Evolutionary conservation across 306 rosid species (phyloP), one percentile per base, ranked within the genome.

Genomic region (Argentina anserina): DNA sequence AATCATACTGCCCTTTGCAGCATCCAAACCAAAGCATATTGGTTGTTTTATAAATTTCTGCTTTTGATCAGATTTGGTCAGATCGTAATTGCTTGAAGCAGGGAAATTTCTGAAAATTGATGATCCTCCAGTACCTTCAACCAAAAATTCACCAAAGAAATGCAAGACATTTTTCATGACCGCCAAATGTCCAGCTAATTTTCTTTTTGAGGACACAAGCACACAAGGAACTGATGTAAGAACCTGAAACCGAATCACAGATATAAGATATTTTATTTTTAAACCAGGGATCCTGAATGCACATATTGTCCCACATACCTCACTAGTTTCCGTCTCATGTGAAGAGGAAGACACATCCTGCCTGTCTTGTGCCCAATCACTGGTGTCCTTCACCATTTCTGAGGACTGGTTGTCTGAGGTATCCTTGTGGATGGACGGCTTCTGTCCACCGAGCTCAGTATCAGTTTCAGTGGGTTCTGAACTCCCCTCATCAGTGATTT

Each of bases 121-220:
- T 73, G 95, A 88, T 70, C 98, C 97, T 33, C 95, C 97, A 72
- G 92, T 91, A 74, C 98, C 97, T 81, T 94, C 97, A 69, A 94
- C 98, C 86, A 89, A 64, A 78, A 89, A 87, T 71, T 89, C 92
- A 61, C 96, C 94, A 76, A 83, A 94, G 73, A 94, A 94, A 87
- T 89, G 98, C 92, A 94, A 77, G 73, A 84, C 90, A 76, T 87
- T 86, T 80, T 94, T 94, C 97, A 82, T 91, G 81, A 94, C 91
- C 31, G 95, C 97, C 86, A 94, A 86, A 78, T 85, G 87, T 76
- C 97, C 98, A 34, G 91, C 97, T 80, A 91, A 81, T 88, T 94
- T 94, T 83, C 96, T 89, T 88, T 91, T 94, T 8, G 92, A 82
- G 61, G 92, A 85, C 49, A 94, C 96, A 47, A 94, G 96, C 56